A percentile compares a stretch with the other conserved stretches of the same genome.
phyloP scores from a whole-genome alignment of 176 grass and related monocot genomes.

The Eragrostis curvula region DNA sequence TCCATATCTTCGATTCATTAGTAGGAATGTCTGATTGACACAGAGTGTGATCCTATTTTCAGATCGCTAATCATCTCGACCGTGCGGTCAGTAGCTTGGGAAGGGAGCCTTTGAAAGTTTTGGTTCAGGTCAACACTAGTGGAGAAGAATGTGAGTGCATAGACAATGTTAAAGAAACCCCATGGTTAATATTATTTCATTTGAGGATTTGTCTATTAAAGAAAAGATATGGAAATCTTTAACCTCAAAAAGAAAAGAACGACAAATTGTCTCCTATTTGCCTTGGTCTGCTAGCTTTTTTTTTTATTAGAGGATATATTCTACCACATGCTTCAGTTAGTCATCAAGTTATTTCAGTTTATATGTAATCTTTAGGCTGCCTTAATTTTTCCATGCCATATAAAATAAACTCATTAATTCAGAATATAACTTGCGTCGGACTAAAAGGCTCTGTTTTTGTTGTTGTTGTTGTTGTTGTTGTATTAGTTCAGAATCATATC shows the following conservation, averaged over 20 bases:
- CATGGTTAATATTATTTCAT: neutral
- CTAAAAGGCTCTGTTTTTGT: too few relatives aligned
- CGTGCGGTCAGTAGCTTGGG: conserved; percentile 73
- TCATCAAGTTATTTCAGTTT: neutral
- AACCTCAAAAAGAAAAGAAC: neutral
- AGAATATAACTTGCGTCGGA: neutral
- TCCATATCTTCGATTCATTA: neutral
- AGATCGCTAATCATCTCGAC: conserved; percentile 88
- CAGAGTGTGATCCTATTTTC: conserved; percentile 27
- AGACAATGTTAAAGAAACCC: neutral
- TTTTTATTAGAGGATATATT: neutral
- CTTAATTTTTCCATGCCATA: neutral
- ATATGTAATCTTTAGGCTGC: neutral
- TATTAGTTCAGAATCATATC: too few relatives aligned
- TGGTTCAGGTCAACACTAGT: conserved; percentile 98
- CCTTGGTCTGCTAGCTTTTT: neutral
- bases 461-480: too few relatives aligned
- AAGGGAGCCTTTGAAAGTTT: conserved; percentile 79
- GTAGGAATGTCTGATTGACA: neutral
- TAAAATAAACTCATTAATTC: neutral
- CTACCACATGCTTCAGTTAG: neutral
- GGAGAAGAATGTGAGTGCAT: conserved; percentile 91
- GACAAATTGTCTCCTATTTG: neutral
- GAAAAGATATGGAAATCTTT: neutral
- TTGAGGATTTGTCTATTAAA: neutral